These are phyloP conservation scores for Exophiala aquamarina DNA, from an alignment of 2,329 filamentous ascomycete genomes.

Conservation along the genomic window DNA sequence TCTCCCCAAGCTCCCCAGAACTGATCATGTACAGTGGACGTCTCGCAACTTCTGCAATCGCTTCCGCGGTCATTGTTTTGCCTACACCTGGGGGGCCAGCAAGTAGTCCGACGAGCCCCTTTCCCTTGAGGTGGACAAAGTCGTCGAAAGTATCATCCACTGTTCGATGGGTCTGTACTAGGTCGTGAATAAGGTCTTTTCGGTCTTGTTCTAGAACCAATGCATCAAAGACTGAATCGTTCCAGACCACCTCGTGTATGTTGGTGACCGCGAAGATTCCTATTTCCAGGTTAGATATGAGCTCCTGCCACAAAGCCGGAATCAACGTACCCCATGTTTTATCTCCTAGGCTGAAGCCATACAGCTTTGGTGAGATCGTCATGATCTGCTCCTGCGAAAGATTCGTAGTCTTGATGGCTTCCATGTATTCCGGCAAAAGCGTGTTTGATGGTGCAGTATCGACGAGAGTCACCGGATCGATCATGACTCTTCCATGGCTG, in stretches of 20 bases:
- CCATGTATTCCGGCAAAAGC: too few species aligned
- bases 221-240: slow-evolving; percentile 8
- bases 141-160: slow-evolving; percentile 32
- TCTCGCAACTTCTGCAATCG: slow-evolving; percentile 40
- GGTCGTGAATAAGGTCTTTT: slow-evolving; percentile 37
- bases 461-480: too few species aligned
- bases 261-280: neutral
- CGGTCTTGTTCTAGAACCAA: slow-evolving; percentile 27
- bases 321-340: neutral
- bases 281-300: neutral
- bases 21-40: slow-evolving; percentile 43
- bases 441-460: too few species aligned
- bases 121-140: slow-evolving; percentile 38
- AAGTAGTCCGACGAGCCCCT: slow-evolving; percentile 38
- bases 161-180: slow-evolving; percentile 28
- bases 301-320: neutral
- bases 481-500: too few species aligned
- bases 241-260: neutral
- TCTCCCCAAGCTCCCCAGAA: slow-evolving; percentile 41
- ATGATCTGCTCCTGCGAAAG: neutral
- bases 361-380: neutral
- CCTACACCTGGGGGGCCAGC: slow-evolving; percentile 40
- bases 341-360: neutral
- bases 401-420: too few species aligned
- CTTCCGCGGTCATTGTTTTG: slow-evolving; percentile 42